Evolutionary conservation across 1,284 basidiomycete species (phyloP).

Genomic region (Wallemia mellicola): DNA sequence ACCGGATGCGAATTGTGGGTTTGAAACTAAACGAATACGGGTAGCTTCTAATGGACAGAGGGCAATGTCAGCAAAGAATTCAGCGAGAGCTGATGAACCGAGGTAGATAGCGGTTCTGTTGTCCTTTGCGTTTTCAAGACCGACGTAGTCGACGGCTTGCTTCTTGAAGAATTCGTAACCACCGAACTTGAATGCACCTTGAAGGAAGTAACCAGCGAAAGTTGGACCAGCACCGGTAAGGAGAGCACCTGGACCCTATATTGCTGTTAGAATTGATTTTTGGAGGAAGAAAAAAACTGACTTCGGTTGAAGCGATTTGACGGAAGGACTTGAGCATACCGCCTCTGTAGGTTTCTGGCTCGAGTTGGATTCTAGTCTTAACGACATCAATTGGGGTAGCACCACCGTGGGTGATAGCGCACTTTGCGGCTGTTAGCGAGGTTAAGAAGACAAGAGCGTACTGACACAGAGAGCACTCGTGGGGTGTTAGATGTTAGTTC

Average conservation of each 20-base stretch:
- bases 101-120: conserved; percentile 90
- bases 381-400: neutral
- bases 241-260: conserved; percentile 44
- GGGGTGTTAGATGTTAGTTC: neutral
- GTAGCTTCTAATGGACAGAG: conserved; percentile 24
- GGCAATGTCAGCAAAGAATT: conserved; percentile 70
- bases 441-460: too few species aligned
- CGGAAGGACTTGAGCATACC: conserved; percentile 42
- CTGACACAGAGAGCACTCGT: neutral
- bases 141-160: conserved; percentile 37
- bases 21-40: conserved; percentile 27
- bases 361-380: conserved; percentile 92
- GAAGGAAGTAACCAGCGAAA: conserved; percentile 60
- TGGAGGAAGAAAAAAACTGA: neutral
- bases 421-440: too few species aligned
- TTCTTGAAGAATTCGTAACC: conserved; percentile 93
- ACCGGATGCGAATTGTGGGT: conserved; percentile 23
- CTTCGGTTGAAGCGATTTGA: conserved; percentile 45
- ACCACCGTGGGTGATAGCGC: neutral
- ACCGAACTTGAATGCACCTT: conserved; percentile 91
- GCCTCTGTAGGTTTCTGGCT: conserved; percentile 26
- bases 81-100: conserved; percentile 68
- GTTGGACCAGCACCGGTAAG: conserved; percentile 51
- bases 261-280: too few species aligned
- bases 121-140: conserved; percentile 47